Evolutionary conservation across 257 asterid species (phyloP), one percentile per base, ranked within the genome.

Genomic region (Solanum dulcamara): DNA sequence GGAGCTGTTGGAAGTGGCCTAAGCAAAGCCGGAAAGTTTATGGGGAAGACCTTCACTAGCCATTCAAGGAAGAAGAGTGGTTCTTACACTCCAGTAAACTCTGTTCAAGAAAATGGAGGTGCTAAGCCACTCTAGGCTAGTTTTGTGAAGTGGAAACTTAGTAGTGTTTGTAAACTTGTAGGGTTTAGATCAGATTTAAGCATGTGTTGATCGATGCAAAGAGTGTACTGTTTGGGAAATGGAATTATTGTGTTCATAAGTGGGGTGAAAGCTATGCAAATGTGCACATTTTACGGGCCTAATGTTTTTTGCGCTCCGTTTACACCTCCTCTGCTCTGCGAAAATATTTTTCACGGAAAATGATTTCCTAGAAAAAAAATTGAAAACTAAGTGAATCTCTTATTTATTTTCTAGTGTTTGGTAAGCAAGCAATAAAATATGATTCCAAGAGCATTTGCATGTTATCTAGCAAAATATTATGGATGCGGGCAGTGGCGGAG

Each of bases 1-100:
- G 97, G 98, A 68, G 98, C 95, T 15, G 97, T 93, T 83, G 92
- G 97, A 11, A 93, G 93, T 66, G 98, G 99, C 20, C 88, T 96
- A 48, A 89, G 91, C 84, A 96, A 96, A 91, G 99, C 97, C 4
- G 99, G 97, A 38, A 93, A 92, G 88, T 93, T 94, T 88, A 92
- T 96, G 97, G 97, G 96, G 8, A 88, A 97, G 90, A 92, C 97
- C 66, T 37, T 94, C 42, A 93, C 98, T 1, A 87, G 87, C 68
- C 82, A 81, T 13, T 84, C 93, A 42, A 92, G 40, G 96, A 94
- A 44, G 40, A 75, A 74, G 93, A 94, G 97, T 10, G 96, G 94
- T 48, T 40, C 94, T 26, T 88, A 94, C 24, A 93, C 97, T 1
- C 97, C 96, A 0, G 93, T 92, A 22, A 91, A 90, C 89, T 48